Base-by-base conservation (phyloP, 2,329 filamentous ascomycete genomes). In the Xylaria sp. region DNA sequence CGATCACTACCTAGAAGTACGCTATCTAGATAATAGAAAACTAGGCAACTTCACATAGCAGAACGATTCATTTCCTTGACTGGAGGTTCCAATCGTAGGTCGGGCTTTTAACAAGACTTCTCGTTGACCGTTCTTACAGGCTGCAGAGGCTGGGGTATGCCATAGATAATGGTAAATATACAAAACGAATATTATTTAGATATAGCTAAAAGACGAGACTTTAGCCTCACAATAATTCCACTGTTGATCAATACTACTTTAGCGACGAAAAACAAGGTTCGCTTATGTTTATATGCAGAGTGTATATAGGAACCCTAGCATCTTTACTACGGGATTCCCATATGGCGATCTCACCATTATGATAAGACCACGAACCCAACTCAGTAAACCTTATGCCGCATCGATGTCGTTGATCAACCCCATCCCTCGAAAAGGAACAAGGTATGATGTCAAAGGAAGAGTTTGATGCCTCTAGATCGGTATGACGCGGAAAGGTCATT, bases 401-500 rank as follows among this genome's bases (percentile, higher is more conserved):
- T 8, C 6, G 23, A 33, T 15, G 4, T n/a, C n/a, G 54, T 41
- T 41, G 43, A 54, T 54, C 52, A 56, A 48, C 41, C 54, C 54
- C 33, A 33, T 4, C 11, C 17, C 25, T 13, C 31, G 7, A 13
- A 48, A 6, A 29, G 53, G 43, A 56, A 40, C 3, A 17, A 3
- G 4, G n/a, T 48, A 35, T 56, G 43, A 56, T 56, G 44, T 56
- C 54, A 48, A 49, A 33, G 17, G 48, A 52, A 46, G 19, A n/a
- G n/a, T 13, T 38, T 7, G 10, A 19, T 23, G 29, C 21, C 19
- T 41, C 3, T 21, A 35, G 13, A 21, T 25, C 13, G 4, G 9
- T n/a, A 11, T 44, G 27, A 25, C 37, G 17, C 10, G 11, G 17
- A 8, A 17, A 29, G n/a, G 17, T 27, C 9, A 41, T 11, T 17